Evolutionary conservation across 768 basidiomycete genomes (phyloP), one percentile per base, ranked within the genome.

Genomic region (Hericium alpestre): DNA sequence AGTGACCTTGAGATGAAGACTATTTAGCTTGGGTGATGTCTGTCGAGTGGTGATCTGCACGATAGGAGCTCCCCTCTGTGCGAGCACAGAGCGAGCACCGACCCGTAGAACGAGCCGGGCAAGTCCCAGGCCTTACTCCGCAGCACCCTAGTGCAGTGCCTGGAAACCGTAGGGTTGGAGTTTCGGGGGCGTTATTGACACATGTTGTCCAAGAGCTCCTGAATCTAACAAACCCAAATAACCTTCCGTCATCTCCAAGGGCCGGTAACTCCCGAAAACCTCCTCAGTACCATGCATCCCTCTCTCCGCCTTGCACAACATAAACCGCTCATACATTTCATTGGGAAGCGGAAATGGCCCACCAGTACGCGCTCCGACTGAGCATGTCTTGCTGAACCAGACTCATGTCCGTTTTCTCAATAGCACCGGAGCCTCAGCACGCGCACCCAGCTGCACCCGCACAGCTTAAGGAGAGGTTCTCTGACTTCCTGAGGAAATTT

Each of bases 361-460:
- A 51, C 18, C 49, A n/a, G 49, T 51, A 16, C n/a, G 43, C 16
- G 12, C 15, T 15, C 7, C 20, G 18, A n/a, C 16, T 20, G 4
- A 3, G 1, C 1, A 10, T 2, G 6, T 18, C 12, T 18, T n/a
- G n/a, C 15, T n/a, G 8, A 46, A 11, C 8, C 5, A 46, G 18
- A 2, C 43, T 20, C 20, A 16, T 22, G 25, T n/a, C 20, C 12
- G 48, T 10, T 8, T 25, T 6, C 4, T 9, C 51, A 43, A 63
- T 70, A 66, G 76, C 74, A 38, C 59, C 64, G 10, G 64, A 71
- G 56, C 72, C 76, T 1, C 65, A 70, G 32, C 79, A 78, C 59
- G 72, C 82, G 12, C 86, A 89, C 65, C 87, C 86, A 3, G 77
- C 79, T 54, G 84, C 86, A 15, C 84, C 86, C n/a, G 68, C 74